Evolutionary conservation across 331 rosid genomes (phyloP).

Genomic region (Quercus tomentella): DNA sequence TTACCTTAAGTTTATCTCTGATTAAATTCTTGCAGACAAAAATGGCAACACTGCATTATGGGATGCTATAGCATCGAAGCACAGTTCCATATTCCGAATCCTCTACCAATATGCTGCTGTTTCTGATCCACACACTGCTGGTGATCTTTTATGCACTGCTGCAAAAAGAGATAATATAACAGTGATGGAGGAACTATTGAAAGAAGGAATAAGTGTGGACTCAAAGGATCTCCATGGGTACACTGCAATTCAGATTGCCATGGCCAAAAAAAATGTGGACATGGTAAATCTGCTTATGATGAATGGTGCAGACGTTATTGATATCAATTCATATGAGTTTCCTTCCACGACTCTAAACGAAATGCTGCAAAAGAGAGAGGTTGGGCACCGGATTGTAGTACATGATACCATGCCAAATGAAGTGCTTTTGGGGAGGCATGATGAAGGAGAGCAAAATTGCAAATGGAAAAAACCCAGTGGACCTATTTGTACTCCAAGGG

Average conservation of each 20-base stretch:
- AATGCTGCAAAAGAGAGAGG: conserved; percentile 46
- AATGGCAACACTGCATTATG: conserved; percentile 74
- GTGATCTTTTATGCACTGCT: conserved; percentile 60
- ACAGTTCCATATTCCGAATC: conserved; percentile 55
- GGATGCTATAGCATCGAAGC: conserved; percentile 69
- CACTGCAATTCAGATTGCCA: conserved; percentile 52
- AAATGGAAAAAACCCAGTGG: conserved; percentile 28
- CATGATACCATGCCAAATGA: conserved; percentile 33
- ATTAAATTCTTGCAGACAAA: conserved; percentile 26
- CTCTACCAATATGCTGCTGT: conserved; percentile 46
- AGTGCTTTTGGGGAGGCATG: conserved; percentile 11
- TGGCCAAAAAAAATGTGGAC: conserved; percentile 49
- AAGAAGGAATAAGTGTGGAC: conserved; percentile 58
- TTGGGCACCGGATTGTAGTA: conserved; percentile 51
- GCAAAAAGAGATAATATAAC: conserved; percentile 46
- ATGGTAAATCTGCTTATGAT: conserved; percentile 63
- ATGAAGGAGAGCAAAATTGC: conserved; percentile 30
- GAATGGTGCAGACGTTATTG: conserved; percentile 56
- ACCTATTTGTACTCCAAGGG: conserved; percentile 34
- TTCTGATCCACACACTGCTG: conserved; percentile 48
- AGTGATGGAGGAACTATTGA: conserved; percentile 58
- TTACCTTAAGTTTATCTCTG: neutral
- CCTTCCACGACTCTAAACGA: conserved; percentile 37
- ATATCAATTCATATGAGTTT: conserved; percentile 17
- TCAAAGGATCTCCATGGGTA: conserved; percentile 38